phyloP scores from a whole-genome alignment of 495 filamentous ascomycete genomes.

The Chaetomium fimeti region DNA sequence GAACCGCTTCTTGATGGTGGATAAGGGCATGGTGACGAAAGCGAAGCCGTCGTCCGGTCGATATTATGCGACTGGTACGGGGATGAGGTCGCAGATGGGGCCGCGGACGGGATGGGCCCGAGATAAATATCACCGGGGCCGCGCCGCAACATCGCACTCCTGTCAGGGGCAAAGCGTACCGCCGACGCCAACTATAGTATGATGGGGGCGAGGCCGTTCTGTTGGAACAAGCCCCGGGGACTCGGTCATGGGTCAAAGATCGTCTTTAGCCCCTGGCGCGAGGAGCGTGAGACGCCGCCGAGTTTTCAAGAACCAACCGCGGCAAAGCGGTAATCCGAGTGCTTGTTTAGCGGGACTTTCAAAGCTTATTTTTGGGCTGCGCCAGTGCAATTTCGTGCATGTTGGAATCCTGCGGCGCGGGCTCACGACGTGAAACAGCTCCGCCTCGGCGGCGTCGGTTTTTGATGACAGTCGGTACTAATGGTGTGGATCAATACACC shows the following conservation, averaged over 20 bases:
- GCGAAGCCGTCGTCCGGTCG: too few species aligned
- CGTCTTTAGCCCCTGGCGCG: not conserved
- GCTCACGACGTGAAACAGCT: not conserved
- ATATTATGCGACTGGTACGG: not conserved
- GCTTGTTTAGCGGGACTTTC: not conserved
- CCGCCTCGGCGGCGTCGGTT: not conserved
- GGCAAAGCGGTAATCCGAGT: not conserved
- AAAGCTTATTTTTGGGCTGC: not conserved
- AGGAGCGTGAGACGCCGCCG: too few species aligned
- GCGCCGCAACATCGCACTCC: not conserved
- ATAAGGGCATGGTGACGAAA: not conserved
- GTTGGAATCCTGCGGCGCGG: slow-evolving; percentile 1
- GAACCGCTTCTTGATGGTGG: not conserved
- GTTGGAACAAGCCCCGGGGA: not conserved
- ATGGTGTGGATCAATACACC: too few species aligned
- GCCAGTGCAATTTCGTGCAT: not conserved
- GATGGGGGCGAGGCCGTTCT: too few species aligned
- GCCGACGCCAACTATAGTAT: too few species aligned
- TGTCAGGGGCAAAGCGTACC: not conserved
- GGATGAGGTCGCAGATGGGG: not conserved
- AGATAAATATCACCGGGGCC: not conserved
- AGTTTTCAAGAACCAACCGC: not conserved
- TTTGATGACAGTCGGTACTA: not conserved
- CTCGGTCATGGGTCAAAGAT: not conserved
- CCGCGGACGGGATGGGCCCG: not conserved